Percentiles rank a stretch among this genome's conserved stretches.
These are phyloP conservation scores for Pichia sp. DNA, from an alignment of 1,139 yeast genomes.

Conservation along the genomic window DNA sequence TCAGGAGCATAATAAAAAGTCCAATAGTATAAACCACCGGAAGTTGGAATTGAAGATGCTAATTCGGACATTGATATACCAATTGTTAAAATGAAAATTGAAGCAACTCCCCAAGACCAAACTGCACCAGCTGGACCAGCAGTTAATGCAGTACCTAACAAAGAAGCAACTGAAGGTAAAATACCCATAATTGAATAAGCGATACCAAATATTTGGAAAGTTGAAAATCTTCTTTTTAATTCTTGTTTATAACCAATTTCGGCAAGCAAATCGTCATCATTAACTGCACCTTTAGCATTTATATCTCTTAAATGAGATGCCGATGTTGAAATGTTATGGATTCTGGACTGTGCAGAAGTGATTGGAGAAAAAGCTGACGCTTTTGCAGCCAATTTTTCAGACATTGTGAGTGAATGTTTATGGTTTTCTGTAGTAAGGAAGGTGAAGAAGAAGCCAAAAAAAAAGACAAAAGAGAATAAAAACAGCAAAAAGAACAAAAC, in stretches of 20 bases:
- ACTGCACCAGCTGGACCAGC: constrained; percentile 53
- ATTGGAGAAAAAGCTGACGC: constrained; percentile 14
- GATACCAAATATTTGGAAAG: constrained; percentile 46
- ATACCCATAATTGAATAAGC: constrained; percentile 50
- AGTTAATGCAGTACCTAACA: constrained; percentile 35
- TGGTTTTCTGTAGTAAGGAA: too few species aligned
- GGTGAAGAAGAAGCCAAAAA: neutral
- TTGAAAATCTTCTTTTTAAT: constrained; percentile 40
- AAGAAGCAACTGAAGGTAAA: constrained; percentile 41
- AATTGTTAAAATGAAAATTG: constrained; percentile 42
- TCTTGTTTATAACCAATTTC: constrained; percentile 50
- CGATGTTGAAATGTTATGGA: constrained; percentile 13
- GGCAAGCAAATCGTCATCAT: constrained; percentile 38
- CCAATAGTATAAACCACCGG: constrained; percentile 62
- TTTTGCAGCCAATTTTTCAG: neutral
- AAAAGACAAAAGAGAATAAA: neutral
- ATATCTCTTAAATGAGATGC: constrained; percentile 23
- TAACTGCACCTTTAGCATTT: constrained; percentile 22
- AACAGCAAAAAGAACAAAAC: neutral
- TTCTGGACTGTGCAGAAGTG: constrained; percentile 14
- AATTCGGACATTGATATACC: constrained; percentile 56
- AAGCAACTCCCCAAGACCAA: constrained; percentile 61
- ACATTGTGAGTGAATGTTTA: too few species aligned
- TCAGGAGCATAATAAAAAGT: constrained; percentile 51
- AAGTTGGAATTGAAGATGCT: constrained; percentile 62